Evolutionary conservation across 2,329 filamentous ascomycete genomes (phyloP), one percentile per base, ranked within the genome.

Genomic region (Sclerotiophoma versabilis): DNA sequence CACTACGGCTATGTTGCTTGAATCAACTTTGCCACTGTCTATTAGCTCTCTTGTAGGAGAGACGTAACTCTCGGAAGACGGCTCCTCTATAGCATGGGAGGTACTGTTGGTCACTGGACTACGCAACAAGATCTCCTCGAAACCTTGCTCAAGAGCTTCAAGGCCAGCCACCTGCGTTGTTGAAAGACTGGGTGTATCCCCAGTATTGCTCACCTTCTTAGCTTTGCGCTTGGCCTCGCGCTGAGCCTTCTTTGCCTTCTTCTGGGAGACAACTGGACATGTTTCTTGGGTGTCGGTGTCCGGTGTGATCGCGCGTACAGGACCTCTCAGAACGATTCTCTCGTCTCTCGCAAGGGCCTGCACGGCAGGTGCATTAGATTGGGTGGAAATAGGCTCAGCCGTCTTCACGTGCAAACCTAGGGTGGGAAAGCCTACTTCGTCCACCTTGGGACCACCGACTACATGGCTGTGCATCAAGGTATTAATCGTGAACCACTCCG

Each of bases 221-320:
- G 57, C 58, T 33, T 70, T 72, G 11, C 61, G 62, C 33, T 61
- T 58, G 3, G 43, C 32, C 23, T 64, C 54, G 1, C 61, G 57
- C 25, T 57, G 52, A 5, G 54, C 37, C 46, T 71, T 72, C 34
- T 67, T 66, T 14, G 57, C 55, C 54, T 65, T 70, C 52, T 63
- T 70, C 36, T 65, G 58, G 12, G 65, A 63, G 2, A 66, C 45
- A 10, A 49, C 26, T 3, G 50, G 44, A 14, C 44, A 44, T 14
- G 12, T 17, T 12, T 48, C 23, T 37, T 33, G 25, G 11, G 33
- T 8, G 14, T 30, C 15, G 12, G 22, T 10, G 3, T 32, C 12
- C 12, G 32, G 26, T 3, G 19, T 30, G 7, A 43, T 17, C 3
- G 26, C 2, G 26, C 44, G 15, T 7, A 37, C 44, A 3, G 44